phyloP scores from a whole-genome alignment of 2,329 filamentous ascomycete genomes.

The Colletotrichum cereale region DNA sequence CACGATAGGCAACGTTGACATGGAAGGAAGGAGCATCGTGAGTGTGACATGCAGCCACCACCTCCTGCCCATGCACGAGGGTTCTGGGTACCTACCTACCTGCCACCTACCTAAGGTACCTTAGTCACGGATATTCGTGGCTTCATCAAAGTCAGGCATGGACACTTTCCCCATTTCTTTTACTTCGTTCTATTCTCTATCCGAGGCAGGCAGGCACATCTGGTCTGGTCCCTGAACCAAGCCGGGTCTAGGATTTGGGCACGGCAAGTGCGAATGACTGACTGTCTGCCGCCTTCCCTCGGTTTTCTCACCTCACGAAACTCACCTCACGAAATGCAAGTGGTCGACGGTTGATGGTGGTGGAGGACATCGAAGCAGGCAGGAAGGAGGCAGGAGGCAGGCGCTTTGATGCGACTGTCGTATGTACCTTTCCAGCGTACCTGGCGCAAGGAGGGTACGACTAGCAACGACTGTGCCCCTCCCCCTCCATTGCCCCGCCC shows the following conservation, averaged over 20 bases:
- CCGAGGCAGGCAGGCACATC: constrained; percentile 16
- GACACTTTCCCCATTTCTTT: neutral
- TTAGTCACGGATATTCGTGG: no score
- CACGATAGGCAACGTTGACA: constrained; percentile 6
- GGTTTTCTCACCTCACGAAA: neutral
- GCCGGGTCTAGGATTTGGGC: neutral
- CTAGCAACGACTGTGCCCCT: constrained; percentile 24
- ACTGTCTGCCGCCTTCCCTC: neutral
- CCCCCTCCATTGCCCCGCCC: constrained; percentile 23
- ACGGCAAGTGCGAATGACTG: neutral
- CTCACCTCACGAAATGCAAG: neutral
- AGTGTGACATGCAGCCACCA: constrained; percentile 14
- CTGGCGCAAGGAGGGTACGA: neutral
- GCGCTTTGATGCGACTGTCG: neutral
- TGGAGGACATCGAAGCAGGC: neutral
- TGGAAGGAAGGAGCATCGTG: constrained; percentile 1
- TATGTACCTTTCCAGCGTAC: constrained; percentile 1
- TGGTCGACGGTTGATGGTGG: constrained; percentile 11
- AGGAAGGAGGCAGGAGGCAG: no score
- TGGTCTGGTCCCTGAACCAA: constrained; percentile 4
- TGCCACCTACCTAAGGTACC: no score
- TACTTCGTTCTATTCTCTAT: neutral
- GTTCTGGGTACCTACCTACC: neutral
- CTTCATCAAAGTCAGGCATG: neutral
- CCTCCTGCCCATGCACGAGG: neutral